Conservation (phyloP, 1,284 basidiomycete species). For the Chondrostereum purpureum region DNA sequence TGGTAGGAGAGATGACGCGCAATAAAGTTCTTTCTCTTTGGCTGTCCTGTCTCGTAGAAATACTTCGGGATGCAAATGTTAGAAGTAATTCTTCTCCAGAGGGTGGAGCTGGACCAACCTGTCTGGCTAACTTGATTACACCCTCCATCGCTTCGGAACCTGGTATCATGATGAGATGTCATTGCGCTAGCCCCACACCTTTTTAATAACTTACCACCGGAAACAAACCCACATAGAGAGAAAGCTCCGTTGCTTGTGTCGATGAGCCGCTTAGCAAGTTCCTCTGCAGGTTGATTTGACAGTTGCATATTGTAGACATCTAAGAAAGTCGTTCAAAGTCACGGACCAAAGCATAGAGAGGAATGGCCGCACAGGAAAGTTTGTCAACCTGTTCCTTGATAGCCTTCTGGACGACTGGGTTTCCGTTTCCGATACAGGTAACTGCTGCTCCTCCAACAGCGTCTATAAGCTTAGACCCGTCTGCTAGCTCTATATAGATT, state of each 20-base stretch:
- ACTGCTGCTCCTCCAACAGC: conserved; percentile 76
- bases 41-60: conserved; percentile 62
- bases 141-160: conserved; percentile 84
- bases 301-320: conserved; percentile 82
- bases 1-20: conserved; percentile 77
- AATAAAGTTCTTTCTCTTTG: conserved; percentile 70
- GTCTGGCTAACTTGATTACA: conserved; percentile 71
- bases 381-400: conserved; percentile 74
- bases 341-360: conserved; percentile 3
- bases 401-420: conserved; percentile 64
- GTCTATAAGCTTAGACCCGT: conserved; percentile 64
- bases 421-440: conserved; percentile 67
- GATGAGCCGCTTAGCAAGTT: conserved; percentile 59
- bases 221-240: conserved; percentile 57
- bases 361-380: conserved; percentile 51
- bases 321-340: conserved; percentile 20
- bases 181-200: conserved; percentile 3
- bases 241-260: conserved; percentile 68
- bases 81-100: conserved; percentile 1
- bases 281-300: conserved; percentile 71
- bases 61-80: conserved; percentile 37
- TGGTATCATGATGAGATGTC: conserved; percentile 20
- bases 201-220: conserved; percentile 47
- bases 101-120: conserved; percentile 33
- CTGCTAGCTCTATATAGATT: conserved; percentile 62